phyloP scores from a whole-genome alignment of 1,284 basidiomycete species.

The Cutaneotrichosporon cyanovorans region DNA sequence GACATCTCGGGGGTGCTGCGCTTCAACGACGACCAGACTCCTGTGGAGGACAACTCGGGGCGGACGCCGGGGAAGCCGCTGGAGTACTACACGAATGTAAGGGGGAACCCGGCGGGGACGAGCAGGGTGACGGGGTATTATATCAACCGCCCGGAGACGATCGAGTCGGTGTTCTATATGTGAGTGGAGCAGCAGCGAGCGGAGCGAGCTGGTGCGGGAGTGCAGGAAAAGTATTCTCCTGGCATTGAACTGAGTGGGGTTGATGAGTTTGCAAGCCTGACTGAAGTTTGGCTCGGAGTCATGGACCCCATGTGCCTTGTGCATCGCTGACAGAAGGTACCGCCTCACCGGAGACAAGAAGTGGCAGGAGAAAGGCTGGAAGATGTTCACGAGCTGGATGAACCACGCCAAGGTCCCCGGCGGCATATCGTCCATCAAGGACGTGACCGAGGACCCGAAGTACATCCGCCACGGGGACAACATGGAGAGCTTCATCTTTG shows the following conservation, averaged over 20 bases:
- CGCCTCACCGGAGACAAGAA: constrained; percentile 51
- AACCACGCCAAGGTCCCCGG: constrained; percentile 39
- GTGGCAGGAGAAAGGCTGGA: constrained; percentile 55
- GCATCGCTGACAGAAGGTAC: constrained; percentile 45
- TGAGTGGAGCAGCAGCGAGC: no score
- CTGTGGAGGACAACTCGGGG: constrained; percentile 18
- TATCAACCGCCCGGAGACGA: constrained; percentile 52
- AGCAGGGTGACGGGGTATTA: constrained; percentile 28
- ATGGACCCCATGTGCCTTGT: neutral
- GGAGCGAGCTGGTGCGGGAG: no score
- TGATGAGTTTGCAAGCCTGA: no score
- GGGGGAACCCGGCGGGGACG: constrained; percentile 36
- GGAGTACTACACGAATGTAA: constrained; percentile 35
- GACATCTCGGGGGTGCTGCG: constrained; percentile 21
- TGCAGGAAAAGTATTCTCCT: no score
- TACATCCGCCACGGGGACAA: constrained; percentile 31
- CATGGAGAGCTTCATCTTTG: constrained; percentile 53
- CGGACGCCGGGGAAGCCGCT: constrained; percentile 22
- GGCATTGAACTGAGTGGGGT: no score
- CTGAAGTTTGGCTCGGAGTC: no score
- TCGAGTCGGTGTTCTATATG: constrained; percentile 52
- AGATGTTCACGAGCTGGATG: constrained; percentile 54
- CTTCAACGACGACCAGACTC: constrained; percentile 25
- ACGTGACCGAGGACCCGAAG: constrained; percentile 40
- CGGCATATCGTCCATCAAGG: constrained; percentile 45